Evolutionary conservation across 73 alveolate species (phyloP), one percentile per base, ranked within the genome.

Genomic region (Symbiodinium natans): DNA sequence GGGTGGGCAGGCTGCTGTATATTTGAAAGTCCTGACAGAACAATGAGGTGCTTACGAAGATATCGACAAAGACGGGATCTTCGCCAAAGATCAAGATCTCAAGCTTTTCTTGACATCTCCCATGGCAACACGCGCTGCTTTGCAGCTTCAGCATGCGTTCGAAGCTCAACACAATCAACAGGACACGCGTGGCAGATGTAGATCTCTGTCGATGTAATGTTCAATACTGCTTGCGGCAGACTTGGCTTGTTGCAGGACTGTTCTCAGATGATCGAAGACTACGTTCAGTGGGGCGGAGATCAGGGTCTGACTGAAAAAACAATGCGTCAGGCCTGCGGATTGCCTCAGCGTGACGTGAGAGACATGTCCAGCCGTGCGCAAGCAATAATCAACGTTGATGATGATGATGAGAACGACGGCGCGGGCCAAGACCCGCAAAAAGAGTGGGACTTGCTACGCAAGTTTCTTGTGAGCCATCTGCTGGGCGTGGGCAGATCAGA

Each of bases 301-400:
- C 25, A 48, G 0, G 95, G 95, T 8, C 71, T 87, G 33, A 87
- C 95, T 1, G 94, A 87, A 19, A 40, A 36, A 10, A 38, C 71
- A 15, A 87, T 87, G 86, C 59, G 95, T 10, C 86, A 87, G 75
- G 95, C 95, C 3, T 87, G 95, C 19, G 83, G 95, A 34, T 7
- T 87, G 71, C 71, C 86, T 5, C 95, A 33, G 48, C 68, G 95
- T 1, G 95, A 87, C 29, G 36, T 59, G 3, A 36, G 95, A 27
- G 46, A 39, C 8, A 34, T 27, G 13, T 0, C 71, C 17, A 39
- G 25, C 46, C 59, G 95, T 0, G 68, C 71, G 6, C 85, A 82
- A 0, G 42, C 73, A 3, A 83, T 63, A 10, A 87, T 87, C 1
- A 23, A 23, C 17, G 71, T 63, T 8, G 95, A 52, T 25, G 29